phyloP scores from a whole-genome alignment of 2,329 filamentous ascomycete genomes.

The Pyrenophora seminiperda region DNA sequence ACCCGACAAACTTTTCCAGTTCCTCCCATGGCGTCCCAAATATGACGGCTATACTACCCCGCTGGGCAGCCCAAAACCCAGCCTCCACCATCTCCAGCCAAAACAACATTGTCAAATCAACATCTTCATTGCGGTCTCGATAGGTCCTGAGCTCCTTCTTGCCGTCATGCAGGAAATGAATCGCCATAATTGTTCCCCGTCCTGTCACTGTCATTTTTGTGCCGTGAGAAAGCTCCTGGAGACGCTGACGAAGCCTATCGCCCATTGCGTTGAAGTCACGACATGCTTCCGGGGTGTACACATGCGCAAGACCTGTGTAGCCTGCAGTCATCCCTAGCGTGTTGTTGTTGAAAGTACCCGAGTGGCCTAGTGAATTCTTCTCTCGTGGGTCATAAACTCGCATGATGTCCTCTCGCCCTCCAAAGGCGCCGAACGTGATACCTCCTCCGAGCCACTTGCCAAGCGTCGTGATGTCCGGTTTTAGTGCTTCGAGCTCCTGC shows the following conservation, averaged over 20 bases:
- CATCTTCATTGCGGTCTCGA: slow-evolving; percentile 36
- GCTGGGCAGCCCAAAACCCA: slow-evolving; percentile 45
- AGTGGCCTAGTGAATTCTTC: slow-evolving; percentile 55
- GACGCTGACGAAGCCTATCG: slow-evolving; percentile 32
- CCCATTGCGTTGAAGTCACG: slow-evolving; percentile 40
- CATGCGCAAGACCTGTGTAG: slow-evolving; percentile 45
- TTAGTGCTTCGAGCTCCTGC: slow-evolving; percentile 25
- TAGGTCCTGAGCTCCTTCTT: slow-evolving; percentile 33
- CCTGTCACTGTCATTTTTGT: slow-evolving; percentile 48
- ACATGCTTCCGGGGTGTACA: slow-evolving; percentile 44
- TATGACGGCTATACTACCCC: slow-evolving; percentile 46
- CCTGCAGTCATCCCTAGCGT: slow-evolving; percentile 65
- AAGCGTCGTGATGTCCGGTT: slow-evolving; percentile 59
- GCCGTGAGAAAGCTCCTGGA: slow-evolving; percentile 36
- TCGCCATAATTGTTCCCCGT: slow-evolving; percentile 43
- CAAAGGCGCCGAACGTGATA: slow-evolving; percentile 69
- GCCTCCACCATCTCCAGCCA: slow-evolving; percentile 47
- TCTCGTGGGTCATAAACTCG: slow-evolving; percentile 59
- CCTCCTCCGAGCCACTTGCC: slow-evolving; percentile 72
- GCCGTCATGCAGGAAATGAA: slow-evolving; percentile 44
- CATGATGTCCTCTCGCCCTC: slow-evolving; percentile 66
- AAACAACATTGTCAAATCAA: slow-evolving; percentile 41
- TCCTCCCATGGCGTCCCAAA: slow-evolving; percentile 42
- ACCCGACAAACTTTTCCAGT: slow-evolving; percentile 39
- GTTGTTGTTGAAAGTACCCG: slow-evolving; percentile 73